Evolutionary conservation across 139 green algal genomes (phyloP).

Genomic region (Micractinium conductrix): DNA sequence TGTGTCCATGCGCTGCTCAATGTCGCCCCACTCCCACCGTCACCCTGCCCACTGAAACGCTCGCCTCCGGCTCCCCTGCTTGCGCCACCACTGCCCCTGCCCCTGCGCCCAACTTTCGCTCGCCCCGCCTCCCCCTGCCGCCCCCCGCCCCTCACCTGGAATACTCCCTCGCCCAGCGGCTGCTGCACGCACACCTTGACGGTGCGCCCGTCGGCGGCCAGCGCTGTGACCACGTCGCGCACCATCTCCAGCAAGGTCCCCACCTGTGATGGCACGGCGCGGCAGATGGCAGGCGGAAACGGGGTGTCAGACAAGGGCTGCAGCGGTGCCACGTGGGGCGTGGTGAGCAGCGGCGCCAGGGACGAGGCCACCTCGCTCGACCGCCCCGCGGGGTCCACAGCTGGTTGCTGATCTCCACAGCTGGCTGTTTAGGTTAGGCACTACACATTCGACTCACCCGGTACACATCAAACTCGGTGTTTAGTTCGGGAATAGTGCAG

Average conservation of each 20-base stretch:
- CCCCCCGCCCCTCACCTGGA: conserved; percentile 51
- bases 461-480: conserved; percentile 82
- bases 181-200: conserved; percentile 82
- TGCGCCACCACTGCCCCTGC: neutral
- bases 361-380: no score
- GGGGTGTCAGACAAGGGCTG: no score
- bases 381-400: no score
- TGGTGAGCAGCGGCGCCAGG: no score
- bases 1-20: no score
- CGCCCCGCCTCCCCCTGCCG: neutral
- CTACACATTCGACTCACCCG: no score
- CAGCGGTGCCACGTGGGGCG: no score
- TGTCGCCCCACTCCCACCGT: neutral
- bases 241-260: conserved; percentile 87
- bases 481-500: conserved; percentile 55
- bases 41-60: neutral
- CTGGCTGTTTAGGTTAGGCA: no score
- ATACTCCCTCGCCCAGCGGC: conserved; percentile 83
- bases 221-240: conserved; percentile 69
- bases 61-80: neutral
- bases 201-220: conserved; percentile 73
- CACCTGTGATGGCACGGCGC: no score
- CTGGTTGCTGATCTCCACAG: no score
- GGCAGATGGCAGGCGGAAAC: no score
- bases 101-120: neutral